phyloP scores from a whole-genome alignment of 2,329 filamentous ascomycete species.

The Ophiostoma sp. region DNA sequence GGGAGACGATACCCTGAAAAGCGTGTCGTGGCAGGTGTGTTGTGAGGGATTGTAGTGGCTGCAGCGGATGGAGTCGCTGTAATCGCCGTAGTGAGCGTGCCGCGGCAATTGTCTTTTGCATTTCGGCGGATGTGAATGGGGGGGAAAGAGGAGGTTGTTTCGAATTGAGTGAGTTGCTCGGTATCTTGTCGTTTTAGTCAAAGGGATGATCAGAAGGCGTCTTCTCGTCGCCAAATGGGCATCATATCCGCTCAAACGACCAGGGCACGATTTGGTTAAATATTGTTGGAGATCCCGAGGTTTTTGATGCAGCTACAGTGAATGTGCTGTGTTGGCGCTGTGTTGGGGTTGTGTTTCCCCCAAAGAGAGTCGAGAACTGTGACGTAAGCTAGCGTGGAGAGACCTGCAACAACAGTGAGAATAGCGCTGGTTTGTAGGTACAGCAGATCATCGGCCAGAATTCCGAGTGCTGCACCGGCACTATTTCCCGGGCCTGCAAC shows the following conservation, averaged over 20 bases:
- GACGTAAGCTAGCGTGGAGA: background rate
- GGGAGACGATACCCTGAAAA: background rate
- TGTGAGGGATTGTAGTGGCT: background rate
- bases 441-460: background rate
- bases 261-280: background rate
- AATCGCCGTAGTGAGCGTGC: background rate
- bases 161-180: background rate
- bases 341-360: background rate
- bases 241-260: background rate
- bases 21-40: background rate
- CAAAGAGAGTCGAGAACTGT: background rate
- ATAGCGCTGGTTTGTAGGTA: background rate
- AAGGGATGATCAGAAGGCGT: background rate
- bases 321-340: background rate
- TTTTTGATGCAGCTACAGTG: background rate
- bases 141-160: background rate
- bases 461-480: background rate
- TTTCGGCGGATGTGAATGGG: background rate
- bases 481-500: background rate
- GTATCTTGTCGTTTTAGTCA: background rate
- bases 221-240: background rate
- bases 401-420: background rate
- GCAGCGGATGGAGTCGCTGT: background rate
- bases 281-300: background rate
- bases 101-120: conserved; percentile 1